Conservation (phyloP, 805 yeast genomes). For the Cyberlindnera xishuangbannaensis region DNA sequence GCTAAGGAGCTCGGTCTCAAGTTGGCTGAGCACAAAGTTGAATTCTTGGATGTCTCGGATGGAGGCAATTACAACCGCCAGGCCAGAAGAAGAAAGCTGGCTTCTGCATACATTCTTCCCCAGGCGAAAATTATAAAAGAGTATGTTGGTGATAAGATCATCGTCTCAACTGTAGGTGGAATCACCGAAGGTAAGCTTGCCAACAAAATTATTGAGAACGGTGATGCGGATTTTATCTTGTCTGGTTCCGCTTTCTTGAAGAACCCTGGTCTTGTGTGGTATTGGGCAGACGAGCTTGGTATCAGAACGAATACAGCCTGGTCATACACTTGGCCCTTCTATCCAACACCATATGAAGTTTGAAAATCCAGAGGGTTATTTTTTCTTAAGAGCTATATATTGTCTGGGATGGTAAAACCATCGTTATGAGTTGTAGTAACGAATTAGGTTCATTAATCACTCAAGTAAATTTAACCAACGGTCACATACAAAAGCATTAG, state of each 20-base stretch:
- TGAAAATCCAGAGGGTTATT: not conserved
- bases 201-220: slow-evolving; percentile 35
- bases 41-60: slow-evolving; percentile 48
- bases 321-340: slow-evolving; percentile 29
- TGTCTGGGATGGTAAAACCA: too few relatives aligned
- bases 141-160: slow-evolving; percentile 36
- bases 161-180: slow-evolving; percentile 45
- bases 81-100: slow-evolving; percentile 17
- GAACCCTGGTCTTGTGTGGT: slow-evolving; percentile 44
- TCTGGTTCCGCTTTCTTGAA: slow-evolving; percentile 41
- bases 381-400: not conserved
- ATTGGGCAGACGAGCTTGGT: slow-evolving; percentile 45
- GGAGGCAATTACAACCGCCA: slow-evolving; percentile 41
- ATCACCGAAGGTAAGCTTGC: slow-evolving; percentile 33
- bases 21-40: slow-evolving; percentile 39
- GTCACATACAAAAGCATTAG: too few relatives aligned
- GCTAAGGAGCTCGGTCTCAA: slow-evolving; percentile 31
- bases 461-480: too few relatives aligned
- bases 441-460: too few relatives aligned
- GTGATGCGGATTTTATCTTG: slow-evolving; percentile 41
- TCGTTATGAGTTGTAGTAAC: too few relatives aligned
- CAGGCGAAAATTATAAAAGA: slow-evolving; percentile 38
- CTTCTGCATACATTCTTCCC: slow-evolving; percentile 34
- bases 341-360: slow-evolving; percentile 15
- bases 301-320: slow-evolving; percentile 34